Base-by-base conservation (phyloP, 768 basidiomycete genomes). In the Podaxis sp. region DNA sequence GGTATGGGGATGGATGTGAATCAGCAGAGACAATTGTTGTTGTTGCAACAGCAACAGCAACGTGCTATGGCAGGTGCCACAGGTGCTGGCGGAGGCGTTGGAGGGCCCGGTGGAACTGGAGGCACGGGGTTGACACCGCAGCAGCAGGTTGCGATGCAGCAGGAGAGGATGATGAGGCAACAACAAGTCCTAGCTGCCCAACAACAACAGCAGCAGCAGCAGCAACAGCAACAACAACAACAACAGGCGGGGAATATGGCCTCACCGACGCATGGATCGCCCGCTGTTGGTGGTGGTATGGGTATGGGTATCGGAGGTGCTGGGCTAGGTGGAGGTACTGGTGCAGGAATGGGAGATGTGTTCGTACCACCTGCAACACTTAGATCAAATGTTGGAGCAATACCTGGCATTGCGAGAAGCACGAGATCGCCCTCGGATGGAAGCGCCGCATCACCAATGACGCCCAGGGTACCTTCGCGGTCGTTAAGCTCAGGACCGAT, bases 351-450 rank as follows among this genome's bases (percentile, higher is more conserved):
- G 57, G 54, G 37, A 16, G 65, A 77, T 57, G 81, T 82, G 27
- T 60, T 60, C 38, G 59, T 60, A n/a, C 51, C 59, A 61, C 79
- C 83, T 11, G 76, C 64, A 5, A 56, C 77, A 4, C 72, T 87
- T 32, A 78, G 85, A 18, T 86, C 86, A 44, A 87, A 84, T 67
- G 73, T 66, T 28, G 64, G 78, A 44, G 71, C 82, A 21, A 86
- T 90, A 56, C 88, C 88, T 0, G 89, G 89, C 11, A 91, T 91
- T 55, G 87, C 89, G 21, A 78, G 90, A 66, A 90, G 85, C 65
- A 82, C 84, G 53, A 79, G 89, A 58, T 90, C 90, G 44, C 90
- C 90, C n/a, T 85, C 88, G 16, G 89, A 91, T 62, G 59, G 28
- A 27, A 51, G 59, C 21, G 59, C 76, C 25, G 74, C 78, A 32